phyloP scores from a whole-genome alignment of 805 yeast genomes.

The Starmera pachycereana region DNA sequence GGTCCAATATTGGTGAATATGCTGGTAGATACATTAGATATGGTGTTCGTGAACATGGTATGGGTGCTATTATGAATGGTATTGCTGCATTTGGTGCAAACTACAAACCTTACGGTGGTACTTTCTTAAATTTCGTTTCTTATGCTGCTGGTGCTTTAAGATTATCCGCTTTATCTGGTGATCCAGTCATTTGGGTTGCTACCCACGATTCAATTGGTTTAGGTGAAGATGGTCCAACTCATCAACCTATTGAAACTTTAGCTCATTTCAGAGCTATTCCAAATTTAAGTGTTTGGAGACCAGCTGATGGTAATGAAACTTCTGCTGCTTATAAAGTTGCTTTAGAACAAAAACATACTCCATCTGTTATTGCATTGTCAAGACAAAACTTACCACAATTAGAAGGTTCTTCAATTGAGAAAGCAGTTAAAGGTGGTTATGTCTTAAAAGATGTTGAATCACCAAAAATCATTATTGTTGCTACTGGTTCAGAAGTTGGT shows the following conservation, averaged over 20 bases:
- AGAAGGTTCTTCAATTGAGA: conserved; percentile 84
- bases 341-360: conserved; percentile 50
- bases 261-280: conserved; percentile 83
- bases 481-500: conserved; percentile 91
- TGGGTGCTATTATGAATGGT: conserved; percentile 99
- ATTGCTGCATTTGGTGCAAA: conserved; percentile 83
- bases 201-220: conserved; percentile 86
- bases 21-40: conserved; percentile 90
- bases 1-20: conserved; percentile 73
- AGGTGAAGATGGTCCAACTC: conserved; percentile 93
- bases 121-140: conserved; percentile 88
- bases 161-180: conserved; percentile 74
- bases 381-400: conserved; percentile 91
- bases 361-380: conserved; percentile 66
- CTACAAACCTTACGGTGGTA: conserved; percentile 89
- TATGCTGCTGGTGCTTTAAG: conserved; percentile 85
- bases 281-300: conserved; percentile 81
- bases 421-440: conserved; percentile 94
- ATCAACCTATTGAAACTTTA: conserved; percentile 83
- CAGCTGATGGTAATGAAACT: conserved; percentile 86
- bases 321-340: conserved; percentile 74
- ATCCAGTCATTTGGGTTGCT: conserved; percentile 79
- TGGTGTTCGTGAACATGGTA: conserved; percentile 98
- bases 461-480: conserved; percentile 66
- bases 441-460: conserved; percentile 48